Evolutionary conservation across 257 asterid genomes (phyloP), one percentile per base, ranked within the genome.

Genomic region (Solanum paucissectum): DNA sequence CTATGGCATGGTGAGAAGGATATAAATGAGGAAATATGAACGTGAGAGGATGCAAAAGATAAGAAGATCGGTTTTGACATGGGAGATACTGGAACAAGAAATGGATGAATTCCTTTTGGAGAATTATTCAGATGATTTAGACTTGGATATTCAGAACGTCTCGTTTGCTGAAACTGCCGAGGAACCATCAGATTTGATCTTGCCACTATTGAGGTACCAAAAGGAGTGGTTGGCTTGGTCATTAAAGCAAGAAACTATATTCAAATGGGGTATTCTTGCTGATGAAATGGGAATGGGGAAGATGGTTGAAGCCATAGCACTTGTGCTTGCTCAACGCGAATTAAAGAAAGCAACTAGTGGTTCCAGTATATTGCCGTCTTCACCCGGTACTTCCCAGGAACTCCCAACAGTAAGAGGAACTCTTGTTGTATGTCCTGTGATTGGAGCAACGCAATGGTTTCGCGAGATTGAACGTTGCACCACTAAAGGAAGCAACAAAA

Each of bases 231-330:
- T 95, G 85, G 94, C 97, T 37, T 96, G 98, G 98, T 93, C 98
- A 23, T 83, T 95, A 90, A 94, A 92, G 86, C 95, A 95, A 90
- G 98, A 96, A 92, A 94, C 97, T 91, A 5, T 88, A 88, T 76
- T 89, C n/a, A 90, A 91, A 87, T 98, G 98, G 84, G 98, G 98
- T 87, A 95, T 95, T 83, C 98, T 95, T 87, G 98, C 96, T 12
- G 99, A 95, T 89, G 99, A 96, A 91, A 95, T 94, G 98, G 98
- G 98, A 18, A 96, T 96, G 98, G 99, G 98, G 37, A 96, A 96
- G 92, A 94, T 98, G 34, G 94, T 92, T 77, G 96, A 96, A 91
- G 98, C 98, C 76, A 96, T 95, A 89, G 91, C 99, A 25, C 98
- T 96, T 49, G 99, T 96, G 88, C 95, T 95, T 86, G 91, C 94